Evolutionary conservation across 1,139 yeast genomes (phyloP), one percentile per base, ranked within the genome.

Genomic region (Candida labiduridarum): DNA sequence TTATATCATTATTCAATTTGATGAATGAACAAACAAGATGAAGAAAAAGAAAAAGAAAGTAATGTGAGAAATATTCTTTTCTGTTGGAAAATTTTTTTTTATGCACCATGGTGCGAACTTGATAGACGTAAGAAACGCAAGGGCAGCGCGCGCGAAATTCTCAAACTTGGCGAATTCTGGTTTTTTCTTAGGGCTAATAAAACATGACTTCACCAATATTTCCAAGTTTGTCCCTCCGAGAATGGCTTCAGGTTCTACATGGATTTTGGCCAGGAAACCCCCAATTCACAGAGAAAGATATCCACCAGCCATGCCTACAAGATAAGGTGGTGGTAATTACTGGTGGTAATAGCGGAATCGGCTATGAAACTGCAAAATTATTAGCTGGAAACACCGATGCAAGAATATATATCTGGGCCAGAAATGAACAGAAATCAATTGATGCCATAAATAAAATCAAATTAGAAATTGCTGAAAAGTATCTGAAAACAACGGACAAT

Each of bases 331-430:
- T 51, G 2, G 19, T 51, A 11, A 49, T 51, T 11, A 51, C 54
- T 12, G 54, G 54, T 3, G 54, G 54, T 9, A 51, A 46, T 29
- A 38, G 52, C 7, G 54, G 54, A 10, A 51, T 51, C 3, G 54
- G 54, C 10, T 51, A 61, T 19, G 71, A 75, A 42, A 65, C 67
- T 1, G 66, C 72, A 2, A 69, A 65, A 52, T 57, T 71, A 29
- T 61, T 81, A 9, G 55, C 56, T 27, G 63, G 66, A 1, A 59
- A 54, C 56, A 74, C 72, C 58, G 74, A 68, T 59, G 84, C 79
- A 41, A 46, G 45, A 29, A 46, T 49, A 14, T 51, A 51, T 25
- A 46, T 47, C 8, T 45, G 48, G 14, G 41, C 46, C 8, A 29
- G 54, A 15, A 45, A 49, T 30, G 31, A 47, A 35, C 27, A 33